Conservation (phyloP, 192 early-diverging fungal species). For the Coemansia sp. region DNA sequence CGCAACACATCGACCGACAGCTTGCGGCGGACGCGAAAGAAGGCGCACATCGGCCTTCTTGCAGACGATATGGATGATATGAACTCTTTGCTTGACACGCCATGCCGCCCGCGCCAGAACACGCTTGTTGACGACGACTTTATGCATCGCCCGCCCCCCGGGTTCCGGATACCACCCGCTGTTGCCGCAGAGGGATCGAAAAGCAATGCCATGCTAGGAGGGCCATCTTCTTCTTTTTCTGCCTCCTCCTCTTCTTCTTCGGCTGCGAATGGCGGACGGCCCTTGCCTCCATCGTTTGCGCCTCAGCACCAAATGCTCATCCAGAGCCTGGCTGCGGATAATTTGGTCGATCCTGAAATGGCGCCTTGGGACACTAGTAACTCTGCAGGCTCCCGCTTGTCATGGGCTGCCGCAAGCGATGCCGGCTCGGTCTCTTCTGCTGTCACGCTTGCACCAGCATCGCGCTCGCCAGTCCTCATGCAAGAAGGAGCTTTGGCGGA, state of each 20-base stretch:
- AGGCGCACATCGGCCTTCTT: conserved; percentile 36
- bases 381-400: conserved; percentile 15
- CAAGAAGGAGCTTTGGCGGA: not conserved
- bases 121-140: conserved; percentile 53
- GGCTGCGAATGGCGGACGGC: not conserved
- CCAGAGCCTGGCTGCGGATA: conserved; percentile 29
- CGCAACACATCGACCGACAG: conserved; percentile 50
- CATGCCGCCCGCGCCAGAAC: conserved; percentile 47
- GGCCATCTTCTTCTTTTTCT: no score
- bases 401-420: conserved; percentile 36
- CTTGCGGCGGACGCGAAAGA: conserved; percentile 49
- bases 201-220: not conserved
- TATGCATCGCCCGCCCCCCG: conserved; percentile 29
- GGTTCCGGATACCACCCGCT: conserved; percentile 31
- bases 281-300: conserved; percentile 39
- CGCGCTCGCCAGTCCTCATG: not conserved
- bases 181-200: not conserved
- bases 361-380: conserved; percentile 14
- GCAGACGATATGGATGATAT: conserved; percentile 11
- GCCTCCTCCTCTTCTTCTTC: not conserved
- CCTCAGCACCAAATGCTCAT: conserved; percentile 38
- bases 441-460: conserved; percentile 29
- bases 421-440: conserved; percentile 41
- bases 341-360: conserved; percentile 15
- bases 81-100: conserved; percentile 34